Evolutionary conservation across 805 yeast species (phyloP).

Genomic region (Pichia cabralensis): DNA sequence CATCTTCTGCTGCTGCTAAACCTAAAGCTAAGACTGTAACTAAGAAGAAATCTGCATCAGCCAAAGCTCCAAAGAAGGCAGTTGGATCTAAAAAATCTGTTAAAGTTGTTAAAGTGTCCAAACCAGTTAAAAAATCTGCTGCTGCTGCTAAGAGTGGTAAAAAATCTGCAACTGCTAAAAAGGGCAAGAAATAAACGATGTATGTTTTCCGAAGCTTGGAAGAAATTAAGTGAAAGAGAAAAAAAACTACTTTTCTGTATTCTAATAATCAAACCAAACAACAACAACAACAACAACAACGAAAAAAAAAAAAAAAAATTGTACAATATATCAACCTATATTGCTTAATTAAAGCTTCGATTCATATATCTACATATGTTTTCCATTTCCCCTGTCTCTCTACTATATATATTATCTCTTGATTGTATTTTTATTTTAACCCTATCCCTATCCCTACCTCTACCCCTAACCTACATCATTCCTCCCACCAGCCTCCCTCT

Average conservation of each 20-base stretch:
- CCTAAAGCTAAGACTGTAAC: constrained; percentile 15
- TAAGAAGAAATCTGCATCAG: background rate
- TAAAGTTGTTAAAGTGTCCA: constrained; percentile 1
- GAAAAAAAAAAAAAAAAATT: background rate
- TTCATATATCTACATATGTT: background rate
- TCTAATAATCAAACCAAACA: background rate
- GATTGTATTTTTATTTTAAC: too few relatives aligned
- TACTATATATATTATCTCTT: background rate
- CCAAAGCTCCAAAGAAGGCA: background rate
- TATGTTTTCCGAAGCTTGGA: background rate
- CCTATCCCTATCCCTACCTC: background rate
- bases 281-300: constrained; percentile 1
- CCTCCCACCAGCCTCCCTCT: background rate
- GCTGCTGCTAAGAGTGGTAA: constrained; percentile 6
- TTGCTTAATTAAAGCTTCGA: background rate
- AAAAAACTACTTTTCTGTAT: too few relatives aligned
- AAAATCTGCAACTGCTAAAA: constrained; percentile 12
- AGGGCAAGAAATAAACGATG: background rate
- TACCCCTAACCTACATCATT: too few relatives aligned
- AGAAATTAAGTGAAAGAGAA: too few relatives aligned
- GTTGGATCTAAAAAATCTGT: background rate
- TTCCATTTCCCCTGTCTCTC: background rate
- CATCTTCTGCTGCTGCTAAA: constrained; percentile 17
- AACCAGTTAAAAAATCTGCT: constrained; percentile 1
- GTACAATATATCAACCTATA: background rate